Percentiles rank a stretch among this genome's conserved stretches.
phyloP scores from a whole-genome alignment of 148 eudicot genomes.

The Arbutus unedo region DNA sequence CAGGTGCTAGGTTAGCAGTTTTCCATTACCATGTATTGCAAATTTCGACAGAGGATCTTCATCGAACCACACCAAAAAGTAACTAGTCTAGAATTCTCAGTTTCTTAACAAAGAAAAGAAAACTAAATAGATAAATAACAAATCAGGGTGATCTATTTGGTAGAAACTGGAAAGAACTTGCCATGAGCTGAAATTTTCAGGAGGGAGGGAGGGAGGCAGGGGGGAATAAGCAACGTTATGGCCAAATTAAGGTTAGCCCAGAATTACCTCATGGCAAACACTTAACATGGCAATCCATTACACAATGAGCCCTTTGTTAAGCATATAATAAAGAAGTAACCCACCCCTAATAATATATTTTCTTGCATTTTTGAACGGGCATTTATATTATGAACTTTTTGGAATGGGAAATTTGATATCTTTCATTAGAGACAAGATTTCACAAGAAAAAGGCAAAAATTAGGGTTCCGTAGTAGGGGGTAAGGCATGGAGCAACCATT shows the following conservation, averaged over 20 bases:
- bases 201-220: neutral
- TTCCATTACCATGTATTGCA: neutral
- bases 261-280: neutral
- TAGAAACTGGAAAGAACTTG: neutral
- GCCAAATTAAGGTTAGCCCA: neutral
- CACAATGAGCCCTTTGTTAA: neutral
- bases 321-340: neutral
- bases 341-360: neutral
- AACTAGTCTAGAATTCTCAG: neutral
- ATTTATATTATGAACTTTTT: neutral
- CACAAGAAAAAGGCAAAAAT: neutral
- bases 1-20: neutral
- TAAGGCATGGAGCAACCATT: neutral
- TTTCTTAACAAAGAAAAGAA: neutral
- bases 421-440: neutral
- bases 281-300: neutral
- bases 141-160: neutral
- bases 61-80: neutral
- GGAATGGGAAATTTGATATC: neutral
- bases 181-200: neutral
- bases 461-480: neutral
- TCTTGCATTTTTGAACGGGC: neutral
- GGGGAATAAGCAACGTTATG: neutral
- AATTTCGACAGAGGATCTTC: neutral
- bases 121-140: neutral